A percentile compares a stretch with the other conserved stretches of the same genome.
These are phyloP conservation scores for Candida tetrigidarum DNA, from an alignment of 1,139 yeast genomes.

Conservation along the genomic window DNA sequence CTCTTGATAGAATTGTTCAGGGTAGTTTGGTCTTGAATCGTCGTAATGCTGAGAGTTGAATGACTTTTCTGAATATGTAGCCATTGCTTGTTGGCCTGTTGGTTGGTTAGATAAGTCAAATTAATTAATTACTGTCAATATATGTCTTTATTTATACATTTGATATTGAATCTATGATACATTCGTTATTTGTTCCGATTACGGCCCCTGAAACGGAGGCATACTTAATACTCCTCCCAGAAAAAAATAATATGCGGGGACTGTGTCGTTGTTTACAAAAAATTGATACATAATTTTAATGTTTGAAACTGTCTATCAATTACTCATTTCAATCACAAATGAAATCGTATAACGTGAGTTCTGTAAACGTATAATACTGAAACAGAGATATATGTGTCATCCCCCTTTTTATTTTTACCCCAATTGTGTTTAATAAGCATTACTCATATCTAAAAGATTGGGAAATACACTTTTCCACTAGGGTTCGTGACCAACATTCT, in stretches of 20 bases:
- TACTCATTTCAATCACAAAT: too few relatives aligned
- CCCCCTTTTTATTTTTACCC: too few relatives aligned
- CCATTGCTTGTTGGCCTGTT: constrained; percentile 24
- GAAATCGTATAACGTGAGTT: too few relatives aligned
- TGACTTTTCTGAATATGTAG: constrained; percentile 39
- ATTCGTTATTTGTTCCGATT: background rate
- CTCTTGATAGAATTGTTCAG: constrained; percentile 34
- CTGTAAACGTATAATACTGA: too few relatives aligned
- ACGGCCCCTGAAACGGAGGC: constrained; percentile 1
- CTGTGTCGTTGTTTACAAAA: background rate
- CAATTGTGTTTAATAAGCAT: too few relatives aligned
- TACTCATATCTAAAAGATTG: too few relatives aligned
- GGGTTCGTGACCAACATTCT: too few relatives aligned
- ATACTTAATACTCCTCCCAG: too few relatives aligned
- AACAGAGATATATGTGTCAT: too few relatives aligned
- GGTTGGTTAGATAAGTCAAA: background rate
- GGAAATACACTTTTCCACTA: too few relatives aligned
- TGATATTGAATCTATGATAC: background rate
- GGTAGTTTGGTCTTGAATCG: constrained; percentile 43
- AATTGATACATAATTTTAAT: too few relatives aligned
- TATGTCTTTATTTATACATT: background rate
- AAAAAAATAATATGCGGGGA: background rate
- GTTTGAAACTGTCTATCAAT: too few relatives aligned
- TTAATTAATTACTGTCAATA: background rate
- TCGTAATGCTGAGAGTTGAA: constrained; percentile 43